Percentiles rank a stretch among this genome's conserved stretches.
phyloP scores from a whole-genome alignment of 1,284 basidiomycete genomes.

The Heimioporus retisporus region DNA sequence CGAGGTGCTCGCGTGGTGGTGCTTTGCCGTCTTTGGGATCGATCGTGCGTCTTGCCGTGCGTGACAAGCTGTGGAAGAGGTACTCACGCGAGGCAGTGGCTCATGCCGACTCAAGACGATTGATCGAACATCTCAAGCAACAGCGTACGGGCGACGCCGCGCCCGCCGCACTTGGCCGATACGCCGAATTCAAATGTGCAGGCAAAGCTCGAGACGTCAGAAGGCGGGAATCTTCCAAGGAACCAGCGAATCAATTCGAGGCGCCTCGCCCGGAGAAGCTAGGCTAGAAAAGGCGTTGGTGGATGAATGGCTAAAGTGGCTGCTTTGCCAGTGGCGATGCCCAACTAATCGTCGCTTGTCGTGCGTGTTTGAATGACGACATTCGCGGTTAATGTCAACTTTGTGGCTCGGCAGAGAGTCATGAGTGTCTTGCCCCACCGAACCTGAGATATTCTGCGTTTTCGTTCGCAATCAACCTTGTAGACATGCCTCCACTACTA shows the following conservation, averaged over 20 bases:
- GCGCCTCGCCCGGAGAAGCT: too few relatives aligned
- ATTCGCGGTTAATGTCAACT: too few relatives aligned
- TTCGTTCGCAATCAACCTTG: slow-evolving; percentile 17
- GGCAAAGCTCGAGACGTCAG: slow-evolving; percentile 32
- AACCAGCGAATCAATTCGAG: slow-evolving; percentile 47
- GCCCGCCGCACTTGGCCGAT: too few relatives aligned
- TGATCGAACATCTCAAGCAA: slow-evolving; percentile 66
- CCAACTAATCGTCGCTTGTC: slow-evolving; percentile 52
- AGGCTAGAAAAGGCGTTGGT: slow-evolving; percentile 53
- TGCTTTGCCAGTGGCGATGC: slow-evolving; percentile 36
- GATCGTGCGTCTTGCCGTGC: not conserved
- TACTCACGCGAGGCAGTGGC: slow-evolving; percentile 84
- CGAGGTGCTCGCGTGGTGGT: slow-evolving; percentile 72
- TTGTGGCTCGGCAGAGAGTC: too few relatives aligned
- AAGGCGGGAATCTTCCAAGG: slow-evolving; percentile 66
- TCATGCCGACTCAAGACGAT: slow-evolving; percentile 86
- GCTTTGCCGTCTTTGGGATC: slow-evolving; percentile 68
- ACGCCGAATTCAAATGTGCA: too few relatives aligned
- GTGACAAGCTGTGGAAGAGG: slow-evolving; percentile 77
- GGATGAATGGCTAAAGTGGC: slow-evolving; percentile 47
- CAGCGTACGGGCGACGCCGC: slow-evolving; percentile 66
- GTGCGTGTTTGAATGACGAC: slow-evolving; percentile 45
- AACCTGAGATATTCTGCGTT: slow-evolving; percentile 20
- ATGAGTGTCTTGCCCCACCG: too few relatives aligned
- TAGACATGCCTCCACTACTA: slow-evolving; percentile 29